phyloP scores from a whole-genome alignment of 306 rosid species.

The Rosa chinensis region DNA sequence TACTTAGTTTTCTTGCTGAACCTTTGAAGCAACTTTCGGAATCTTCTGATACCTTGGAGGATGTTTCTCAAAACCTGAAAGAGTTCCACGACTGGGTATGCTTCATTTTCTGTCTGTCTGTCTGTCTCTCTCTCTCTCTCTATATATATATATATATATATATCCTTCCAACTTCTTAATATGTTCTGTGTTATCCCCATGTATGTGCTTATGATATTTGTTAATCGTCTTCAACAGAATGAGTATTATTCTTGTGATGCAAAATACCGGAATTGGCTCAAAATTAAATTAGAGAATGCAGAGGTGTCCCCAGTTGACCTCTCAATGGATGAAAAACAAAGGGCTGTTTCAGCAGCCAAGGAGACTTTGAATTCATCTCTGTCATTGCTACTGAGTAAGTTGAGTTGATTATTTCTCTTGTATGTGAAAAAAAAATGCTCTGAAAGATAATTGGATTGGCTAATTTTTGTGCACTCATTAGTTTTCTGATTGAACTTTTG shows the following conservation, averaged over 20 bases:
- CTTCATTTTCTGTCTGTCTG: conserved; percentile 4
- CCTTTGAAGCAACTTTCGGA: conserved; percentile 91
- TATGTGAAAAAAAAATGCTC: conserved; percentile 4
- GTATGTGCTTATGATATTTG: not conserved
- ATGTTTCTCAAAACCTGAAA: conserved; percentile 65
- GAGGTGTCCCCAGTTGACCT: conserved; percentile 62
- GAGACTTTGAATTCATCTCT: conserved; percentile 76
- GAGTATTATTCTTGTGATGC: conserved; percentile 96
- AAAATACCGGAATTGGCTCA: conserved; percentile 97
- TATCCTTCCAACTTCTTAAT: not conserved
- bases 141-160: not conserved
- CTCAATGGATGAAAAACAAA: conserved; percentile 77
- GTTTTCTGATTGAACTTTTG: conserved; percentile 1
- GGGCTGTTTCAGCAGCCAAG: conserved; percentile 68
- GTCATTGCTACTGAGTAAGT: conserved; percentile 75
- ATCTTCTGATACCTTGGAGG: conserved; percentile 55
- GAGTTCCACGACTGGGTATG: conserved; percentile 97
- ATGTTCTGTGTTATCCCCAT: not conserved
- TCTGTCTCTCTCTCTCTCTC: conserved; percentile 1
- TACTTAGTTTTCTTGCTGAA: conserved; percentile 91
- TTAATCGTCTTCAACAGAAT: conserved; percentile 47
- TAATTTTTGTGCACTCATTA: conserved; percentile 4
- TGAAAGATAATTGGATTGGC: conserved; percentile 21
- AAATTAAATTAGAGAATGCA: conserved; percentile 76
- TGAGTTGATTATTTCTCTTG: conserved; percentile 20